Evolutionary conservation across 306 rosid genomes (phyloP), one percentile per base, ranked within the genome.

Genomic region (Datisca glomerata): DNA sequence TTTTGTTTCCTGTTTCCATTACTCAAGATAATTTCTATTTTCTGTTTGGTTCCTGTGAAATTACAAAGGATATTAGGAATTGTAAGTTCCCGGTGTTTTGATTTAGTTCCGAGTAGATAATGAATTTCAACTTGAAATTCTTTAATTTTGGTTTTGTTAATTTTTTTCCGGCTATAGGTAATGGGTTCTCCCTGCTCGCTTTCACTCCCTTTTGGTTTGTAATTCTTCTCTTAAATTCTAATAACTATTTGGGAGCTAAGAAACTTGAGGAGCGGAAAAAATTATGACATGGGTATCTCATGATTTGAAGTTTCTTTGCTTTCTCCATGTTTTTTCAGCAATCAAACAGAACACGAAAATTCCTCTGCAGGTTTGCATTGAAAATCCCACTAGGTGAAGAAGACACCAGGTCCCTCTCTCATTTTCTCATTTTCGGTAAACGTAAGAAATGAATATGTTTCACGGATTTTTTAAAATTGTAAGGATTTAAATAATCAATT

Each of bases 201-300:
- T 14, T 64, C 85, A 11, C 43, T 52, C 21, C 67, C 74, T 47
- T 83, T 83, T 43, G 89, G 94, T 87, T 29, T 13, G 78, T 67
- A 36, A 36, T 40, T 19, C 42, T 47, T 17, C 40, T 40, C 42
- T 24, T 7, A 6, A 44, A 8, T 31, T 3, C 24, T 43, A 24
- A 14, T 51, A n/a, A 38, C 32, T 55, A 27, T 37, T 20, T 49
- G 40, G 29, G 35, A 29, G 42, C n/a, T 29, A n/a, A 12, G 28
- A 46, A 25, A 51, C 23, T 3, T 37, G 18, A 5, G 6, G 41
- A 10, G 8, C 4, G 28, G 39, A 47, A 21, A 11, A 21, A 53
- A 46, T 29, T 29, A 48, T 15, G 28, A 55, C 45, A 21, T 47
- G 18, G 58, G n/a, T 27, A 15, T 47, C 29, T 45, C 45, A 43